Evolutionary conservation across 2,329 filamentous ascomycete genomes (phyloP).

Genomic region (Lizonia empirigonia): DNA sequence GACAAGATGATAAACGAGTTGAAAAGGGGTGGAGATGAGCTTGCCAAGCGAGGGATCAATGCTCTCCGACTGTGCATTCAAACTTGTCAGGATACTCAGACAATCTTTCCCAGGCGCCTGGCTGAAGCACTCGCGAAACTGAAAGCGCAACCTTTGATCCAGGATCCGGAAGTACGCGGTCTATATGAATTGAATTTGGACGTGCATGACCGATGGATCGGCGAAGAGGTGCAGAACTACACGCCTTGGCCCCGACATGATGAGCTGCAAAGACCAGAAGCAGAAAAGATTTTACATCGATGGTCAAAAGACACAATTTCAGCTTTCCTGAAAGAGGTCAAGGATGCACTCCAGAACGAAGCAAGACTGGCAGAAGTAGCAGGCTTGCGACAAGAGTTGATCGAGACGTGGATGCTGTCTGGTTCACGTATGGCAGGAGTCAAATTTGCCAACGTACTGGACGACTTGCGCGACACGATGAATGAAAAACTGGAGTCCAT

Average conservation of each 20-base stretch:
- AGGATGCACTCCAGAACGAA: slow-evolving; percentile 63
- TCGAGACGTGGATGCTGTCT: slow-evolving; percentile 77
- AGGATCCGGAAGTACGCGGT: slow-evolving; percentile 68
- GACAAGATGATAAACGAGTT: slow-evolving; percentile 70
- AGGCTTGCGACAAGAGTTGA: slow-evolving; percentile 69
- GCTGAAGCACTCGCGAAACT: slow-evolving; percentile 70
- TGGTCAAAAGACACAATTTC: slow-evolving; percentile 51
- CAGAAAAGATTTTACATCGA: slow-evolving; percentile 47
- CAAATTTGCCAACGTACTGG: slow-evolving; percentile 70
- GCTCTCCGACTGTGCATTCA: slow-evolving; percentile 75
- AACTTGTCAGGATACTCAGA: slow-evolving; percentile 78
- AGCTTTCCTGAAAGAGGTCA: slow-evolving; percentile 62
- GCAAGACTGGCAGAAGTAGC: slow-evolving; percentile 72
- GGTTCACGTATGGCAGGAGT: slow-evolving; percentile 68
- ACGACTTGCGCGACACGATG: slow-evolving; percentile 70
- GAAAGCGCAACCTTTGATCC: slow-evolving; percentile 72
- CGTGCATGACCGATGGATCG: slow-evolving; percentile 77
- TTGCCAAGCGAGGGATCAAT: slow-evolving; percentile 62
- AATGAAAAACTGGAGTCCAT: slow-evolving; percentile 70
- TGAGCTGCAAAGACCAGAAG: slow-evolving; percentile 58
- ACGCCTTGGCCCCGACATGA: slow-evolving; percentile 87
- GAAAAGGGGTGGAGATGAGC: slow-evolving; percentile 54
- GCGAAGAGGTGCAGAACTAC: slow-evolving; percentile 81
- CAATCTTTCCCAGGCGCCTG: slow-evolving; percentile 73
- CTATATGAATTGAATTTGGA: slow-evolving; percentile 78